Conservation (phyloP, 2,329 filamentous ascomycete species). For the Sarocladium oryzae region DNA sequence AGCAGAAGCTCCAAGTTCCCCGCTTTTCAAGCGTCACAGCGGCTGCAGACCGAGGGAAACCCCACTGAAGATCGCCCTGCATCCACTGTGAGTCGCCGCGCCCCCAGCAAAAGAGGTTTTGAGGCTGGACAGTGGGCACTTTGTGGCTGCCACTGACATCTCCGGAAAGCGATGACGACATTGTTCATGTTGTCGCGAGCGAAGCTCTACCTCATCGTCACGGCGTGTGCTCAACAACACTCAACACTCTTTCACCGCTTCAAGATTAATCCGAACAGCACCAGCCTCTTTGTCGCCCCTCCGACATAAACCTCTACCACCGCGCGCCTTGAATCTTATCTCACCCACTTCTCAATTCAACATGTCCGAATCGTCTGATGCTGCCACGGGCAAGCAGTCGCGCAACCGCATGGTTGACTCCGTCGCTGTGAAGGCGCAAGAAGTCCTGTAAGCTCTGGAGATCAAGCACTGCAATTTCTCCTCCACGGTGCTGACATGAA, state of each 20-base stretch:
- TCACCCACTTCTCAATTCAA: too few species aligned
- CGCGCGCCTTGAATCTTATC: too few species aligned
- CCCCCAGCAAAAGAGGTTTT: too few species aligned
- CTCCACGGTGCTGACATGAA: background rate
- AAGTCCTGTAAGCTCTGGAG: slow-evolving; percentile 41
- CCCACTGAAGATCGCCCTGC: slow-evolving; percentile 1
- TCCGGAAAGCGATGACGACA: background rate
- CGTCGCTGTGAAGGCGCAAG: slow-evolving; percentile 40
- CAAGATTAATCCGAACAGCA: too few species aligned
- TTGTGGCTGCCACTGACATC: background rate
- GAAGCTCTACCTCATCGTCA: background rate
- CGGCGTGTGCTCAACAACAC: background rate
- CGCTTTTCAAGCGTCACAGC: background rate
- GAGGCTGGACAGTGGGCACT: background rate
- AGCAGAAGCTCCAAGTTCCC: background rate
- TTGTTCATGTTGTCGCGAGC: background rate
- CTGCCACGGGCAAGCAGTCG: slow-evolving; percentile 17
- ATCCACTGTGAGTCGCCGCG: background rate
- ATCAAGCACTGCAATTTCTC: too few species aligned
- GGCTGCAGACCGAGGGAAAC: background rate
- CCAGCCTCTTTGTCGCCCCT: too few species aligned
- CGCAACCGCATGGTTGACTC: slow-evolving; percentile 29
- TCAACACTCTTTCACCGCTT: too few species aligned
- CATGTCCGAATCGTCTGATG: slow-evolving; percentile 20
- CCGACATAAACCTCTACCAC: too few species aligned